phyloP scores from a whole-genome alignment of 306 rosid genomes.

The Inga laurina region DNA sequence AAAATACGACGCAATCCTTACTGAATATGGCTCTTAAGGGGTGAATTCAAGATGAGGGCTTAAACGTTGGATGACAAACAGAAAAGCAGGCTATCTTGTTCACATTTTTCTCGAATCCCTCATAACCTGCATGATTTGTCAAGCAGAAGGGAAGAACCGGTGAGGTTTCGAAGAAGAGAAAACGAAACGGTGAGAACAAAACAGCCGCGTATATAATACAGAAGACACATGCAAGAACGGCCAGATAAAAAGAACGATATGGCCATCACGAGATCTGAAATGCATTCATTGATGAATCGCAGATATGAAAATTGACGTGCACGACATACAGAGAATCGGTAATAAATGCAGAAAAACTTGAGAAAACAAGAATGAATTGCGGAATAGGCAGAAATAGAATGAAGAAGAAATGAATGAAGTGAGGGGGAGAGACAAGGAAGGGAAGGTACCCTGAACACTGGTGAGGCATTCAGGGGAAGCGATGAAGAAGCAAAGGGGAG shows the following conservation, averaged over 20 bases:
- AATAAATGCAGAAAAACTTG: neutral
- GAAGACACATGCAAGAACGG: slow-evolving; percentile 15
- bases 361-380: neutral
- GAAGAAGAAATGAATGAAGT: neutral
- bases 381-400: neutral
- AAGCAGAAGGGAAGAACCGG: neutral
- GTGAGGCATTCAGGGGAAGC: slow-evolving; percentile 87
- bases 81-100: slow-evolving; percentile 39
- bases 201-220: neutral
- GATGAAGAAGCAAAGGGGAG: slow-evolving; percentile 82
- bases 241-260: neutral
- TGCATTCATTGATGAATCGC: neutral
- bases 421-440: neutral
- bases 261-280: slow-evolving; percentile 18
- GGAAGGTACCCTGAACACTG: slow-evolving; percentile 79
- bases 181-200: neutral
- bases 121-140: slow-evolving; percentile 53
- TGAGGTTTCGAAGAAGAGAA: neutral
- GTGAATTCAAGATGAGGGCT: slow-evolving; percentile 45
- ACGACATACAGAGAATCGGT: neutral
- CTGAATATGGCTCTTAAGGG: slow-evolving; percentile 37
- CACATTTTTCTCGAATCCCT: slow-evolving; percentile 58
- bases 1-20: slow-evolving; percentile 28
- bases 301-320: neutral
- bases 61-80: slow-evolving; percentile 35